phyloP scores from a whole-genome alignment of 148 eudicot genomes.

The Rhododendron kiyosumense region DNA sequence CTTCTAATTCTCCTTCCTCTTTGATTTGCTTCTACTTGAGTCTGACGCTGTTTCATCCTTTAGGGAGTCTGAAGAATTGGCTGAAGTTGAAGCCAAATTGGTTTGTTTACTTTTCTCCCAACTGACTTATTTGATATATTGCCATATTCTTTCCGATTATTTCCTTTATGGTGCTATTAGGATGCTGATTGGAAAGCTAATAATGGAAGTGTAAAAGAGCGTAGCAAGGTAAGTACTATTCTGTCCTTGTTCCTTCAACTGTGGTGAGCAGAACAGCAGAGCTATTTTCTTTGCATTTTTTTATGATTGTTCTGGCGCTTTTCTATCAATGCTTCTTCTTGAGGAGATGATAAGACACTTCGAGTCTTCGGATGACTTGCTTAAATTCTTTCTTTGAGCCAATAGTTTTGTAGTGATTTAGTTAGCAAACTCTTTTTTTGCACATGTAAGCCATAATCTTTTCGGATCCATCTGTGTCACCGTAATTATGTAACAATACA shows the following conservation, averaged over 20 bases:
- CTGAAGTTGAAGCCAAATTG: slow-evolving; percentile 90
- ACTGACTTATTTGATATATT: not conserved
- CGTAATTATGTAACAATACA: not conserved
- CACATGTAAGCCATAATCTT: not conserved
- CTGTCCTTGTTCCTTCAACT: not conserved
- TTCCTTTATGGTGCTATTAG: slow-evolving; percentile 29
- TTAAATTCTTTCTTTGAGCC: not conserved
- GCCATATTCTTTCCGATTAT: slow-evolving; percentile 10
- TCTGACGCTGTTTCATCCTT: slow-evolving; percentile 13
- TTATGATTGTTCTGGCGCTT: not conserved
- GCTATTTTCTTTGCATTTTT: not conserved
- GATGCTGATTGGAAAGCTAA: slow-evolving; percentile 71
- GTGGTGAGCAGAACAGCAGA: not conserved
- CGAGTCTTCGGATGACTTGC: not conserved
- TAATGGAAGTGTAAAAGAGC: slow-evolving; percentile 38
- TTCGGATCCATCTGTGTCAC: not conserved
- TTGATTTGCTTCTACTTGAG: slow-evolving; percentile 6
- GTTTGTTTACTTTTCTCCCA: slow-evolving; percentile 36
- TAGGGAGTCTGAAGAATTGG: slow-evolving; percentile 83
- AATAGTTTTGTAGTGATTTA: not conserved
- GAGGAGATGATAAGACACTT: not conserved
- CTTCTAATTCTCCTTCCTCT: not conserved
- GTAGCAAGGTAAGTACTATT: slow-evolving; percentile 47
- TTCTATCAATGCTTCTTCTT: not conserved
- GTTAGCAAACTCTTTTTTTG: not conserved